Evolutionary conservation across 345 rosid species (phyloP), one percentile per base, ranked within the genome.

Genomic region (Lepidium aucheri): DNA sequence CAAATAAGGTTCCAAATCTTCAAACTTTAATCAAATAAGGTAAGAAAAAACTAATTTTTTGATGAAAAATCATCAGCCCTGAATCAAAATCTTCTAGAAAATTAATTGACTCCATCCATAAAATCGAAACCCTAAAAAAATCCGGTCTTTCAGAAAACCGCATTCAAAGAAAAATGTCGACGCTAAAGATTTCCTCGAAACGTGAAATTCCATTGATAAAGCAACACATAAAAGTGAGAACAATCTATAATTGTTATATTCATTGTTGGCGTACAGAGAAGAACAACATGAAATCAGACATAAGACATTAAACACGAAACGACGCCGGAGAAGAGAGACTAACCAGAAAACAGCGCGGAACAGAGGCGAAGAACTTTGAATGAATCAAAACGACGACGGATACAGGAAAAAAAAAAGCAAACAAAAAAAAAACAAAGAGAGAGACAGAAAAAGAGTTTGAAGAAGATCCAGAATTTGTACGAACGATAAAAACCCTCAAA

Each of bases 311-410:
- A n/a, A 9, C 4, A 36, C 18, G 76, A 83, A 83, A 83, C 84
- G 86, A 83, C 86, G 84, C 65, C 84, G 84, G 77, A 74, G 81
- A 66, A 67, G 40, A 12, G 38, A 51, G 39, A 74, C 73, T 7
- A 66, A 74, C 77, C 73, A 16, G 63, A 52, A 70, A 47, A 26
- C 66, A 70, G 63, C 67, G 65, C 49, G 51, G 66, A 45, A 64
- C 18, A 60, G 57, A 36, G 44, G 39, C 8, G 73, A 58, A 65
- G 50, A 71, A 72, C 82, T 80, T 75, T 73, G 56, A 65, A 53
- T 18, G 51, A 53, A 60, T 36, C 77, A 65, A 86, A 86, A 86
- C 88, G 87, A 86, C 86, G 83, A 74, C 84, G 86, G 84, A 61
- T 28, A 9, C 53, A n/a, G n/a, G 61, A 40, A 66, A 53, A n/a